phyloP scores from a whole-genome alignment of 1,284 basidiomycete genomes.

The Melampsora larici-populina region DNA sequence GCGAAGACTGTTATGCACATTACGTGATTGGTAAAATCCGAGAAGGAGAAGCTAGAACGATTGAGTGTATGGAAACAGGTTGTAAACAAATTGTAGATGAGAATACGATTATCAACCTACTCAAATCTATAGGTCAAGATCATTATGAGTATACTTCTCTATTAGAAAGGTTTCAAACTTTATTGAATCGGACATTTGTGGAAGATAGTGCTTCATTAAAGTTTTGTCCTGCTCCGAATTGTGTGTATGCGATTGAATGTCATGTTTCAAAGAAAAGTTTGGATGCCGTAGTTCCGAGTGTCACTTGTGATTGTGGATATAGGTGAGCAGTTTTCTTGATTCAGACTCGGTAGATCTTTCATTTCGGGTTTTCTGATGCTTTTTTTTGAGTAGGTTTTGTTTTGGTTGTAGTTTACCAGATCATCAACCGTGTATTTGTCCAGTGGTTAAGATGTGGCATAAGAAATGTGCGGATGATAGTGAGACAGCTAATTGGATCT shows the following conservation, averaged over 20 bases:
- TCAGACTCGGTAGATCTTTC: not conserved
- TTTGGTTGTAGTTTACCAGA: slow-evolving; percentile 58
- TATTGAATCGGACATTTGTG: slow-evolving; percentile 87
- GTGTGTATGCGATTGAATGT: slow-evolving; percentile 79
- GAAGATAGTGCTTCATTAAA: slow-evolving; percentile 76
- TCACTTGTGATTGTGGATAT: slow-evolving; percentile 70
- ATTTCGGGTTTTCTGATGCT: not conserved
- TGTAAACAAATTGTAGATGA: slow-evolving; percentile 71
- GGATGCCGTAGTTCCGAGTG: slow-evolving; percentile 78
- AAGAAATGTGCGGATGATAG: slow-evolving; percentile 97
- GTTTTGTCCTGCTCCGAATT: slow-evolving; percentile 76
- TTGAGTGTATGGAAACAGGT: slow-evolving; percentile 89
- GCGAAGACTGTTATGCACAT: slow-evolving; percentile 78
- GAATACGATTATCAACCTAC: slow-evolving; percentile 58
- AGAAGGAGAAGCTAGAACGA: slow-evolving; percentile 72
- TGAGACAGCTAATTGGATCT: slow-evolving; percentile 99
- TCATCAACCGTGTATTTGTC: slow-evolving; percentile 86
- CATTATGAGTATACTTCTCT: slow-evolving; percentile 1
- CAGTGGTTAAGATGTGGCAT: slow-evolving; percentile 85
- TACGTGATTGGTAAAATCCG: slow-evolving; percentile 82
- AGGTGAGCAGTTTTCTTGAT: slow-evolving; percentile 63
- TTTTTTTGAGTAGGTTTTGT: slow-evolving; percentile 66
- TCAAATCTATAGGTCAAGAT: slow-evolving; percentile 46
- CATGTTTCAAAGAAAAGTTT: slow-evolving; percentile 62
- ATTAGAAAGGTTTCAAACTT: slow-evolving; percentile 66